Conservation (phyloP, 345 rosid genomes). For the Citrus hindsii region DNA sequence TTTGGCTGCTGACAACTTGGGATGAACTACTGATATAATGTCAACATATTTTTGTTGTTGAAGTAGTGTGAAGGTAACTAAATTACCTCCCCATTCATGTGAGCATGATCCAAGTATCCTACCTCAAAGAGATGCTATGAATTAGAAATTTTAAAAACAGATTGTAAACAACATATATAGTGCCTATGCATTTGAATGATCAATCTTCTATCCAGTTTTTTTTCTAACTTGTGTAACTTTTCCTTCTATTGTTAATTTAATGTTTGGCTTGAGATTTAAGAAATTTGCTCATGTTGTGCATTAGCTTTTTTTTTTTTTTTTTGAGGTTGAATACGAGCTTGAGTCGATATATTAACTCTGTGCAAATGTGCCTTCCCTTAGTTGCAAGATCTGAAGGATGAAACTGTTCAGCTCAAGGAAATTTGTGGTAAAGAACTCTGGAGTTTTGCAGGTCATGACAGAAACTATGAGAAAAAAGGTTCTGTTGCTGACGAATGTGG, state of each 20-base stretch:
- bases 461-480: slow-evolving; percentile 8
- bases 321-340: neutral
- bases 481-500: slow-evolving; percentile 19
- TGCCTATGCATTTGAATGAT: neutral
- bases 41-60: neutral
- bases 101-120: too few relatives aligned
- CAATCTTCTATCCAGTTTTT: neutral
- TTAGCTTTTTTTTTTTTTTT: neutral
- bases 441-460: slow-evolving; percentile 27
- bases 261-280: neutral
- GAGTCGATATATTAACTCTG: neutral
- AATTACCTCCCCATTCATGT: too few relatives aligned
- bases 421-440: slow-evolving; percentile 28
- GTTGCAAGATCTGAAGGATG: slow-evolving; percentile 50
- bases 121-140: too few relatives aligned
- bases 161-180: neutral
- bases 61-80: too few relatives aligned
- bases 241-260: neutral
- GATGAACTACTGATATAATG: neutral
- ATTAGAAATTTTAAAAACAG: too few relatives aligned
- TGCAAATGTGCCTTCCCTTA: slow-evolving; percentile 18
- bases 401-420: slow-evolving; percentile 52
- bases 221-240: neutral
- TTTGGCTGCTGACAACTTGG: neutral
- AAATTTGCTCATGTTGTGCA: neutral